Percentiles rank a stretch among this genome's conserved stretches.
Evolutionary conservation across 768 basidiomycete genomes (phyloP).

Genomic region (Kwoniella botswanensis): DNA sequence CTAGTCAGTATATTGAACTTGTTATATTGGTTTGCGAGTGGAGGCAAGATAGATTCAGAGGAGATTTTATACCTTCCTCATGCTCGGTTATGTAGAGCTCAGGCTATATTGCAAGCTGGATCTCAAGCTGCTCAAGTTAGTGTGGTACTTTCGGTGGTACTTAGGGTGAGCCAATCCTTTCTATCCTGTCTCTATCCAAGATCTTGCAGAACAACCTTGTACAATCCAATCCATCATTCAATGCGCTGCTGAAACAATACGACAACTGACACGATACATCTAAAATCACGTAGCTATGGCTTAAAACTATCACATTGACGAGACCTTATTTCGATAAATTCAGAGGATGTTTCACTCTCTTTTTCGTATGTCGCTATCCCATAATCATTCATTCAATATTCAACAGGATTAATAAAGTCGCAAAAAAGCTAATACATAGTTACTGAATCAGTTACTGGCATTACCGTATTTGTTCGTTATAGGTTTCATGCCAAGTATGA

Average conservation of each 20-base stretch:
- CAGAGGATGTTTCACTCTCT: background rate
- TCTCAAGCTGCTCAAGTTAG: constrained; percentile 18
- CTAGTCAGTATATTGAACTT: constrained; percentile 17
- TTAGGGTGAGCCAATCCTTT: constrained; percentile 6
- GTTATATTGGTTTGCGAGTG: constrained; percentile 8
- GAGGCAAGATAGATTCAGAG: background rate
- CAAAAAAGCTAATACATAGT: background rate
- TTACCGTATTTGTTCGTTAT: constrained; percentile 17
- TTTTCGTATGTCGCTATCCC: constrained; percentile 2
- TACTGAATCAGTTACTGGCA: constrained; percentile 10
- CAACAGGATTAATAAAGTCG: background rate
- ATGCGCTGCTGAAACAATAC: background rate
- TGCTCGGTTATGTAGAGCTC: constrained; percentile 14
- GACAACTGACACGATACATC: background rate
- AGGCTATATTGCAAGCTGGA: constrained; percentile 22
- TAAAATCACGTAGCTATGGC: constrained; percentile 12
- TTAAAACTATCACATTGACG: constrained; percentile 20
- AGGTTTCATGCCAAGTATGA: constrained; percentile 12
- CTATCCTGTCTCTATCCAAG: background rate
- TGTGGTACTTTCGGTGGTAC: constrained; percentile 14
- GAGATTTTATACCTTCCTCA: constrained; percentile 17
- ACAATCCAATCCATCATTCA: too few relatives aligned
- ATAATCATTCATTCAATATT: background rate
- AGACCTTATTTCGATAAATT: constrained; percentile 12
- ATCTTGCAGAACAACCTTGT: too few relatives aligned